Percentiles rank a stretch among this genome's conserved stretches.
These are phyloP conservation scores for Sporothrix inflata DNA, from an alignment of 2,329 filamentous ascomycete species.

Conservation along the genomic window DNA sequence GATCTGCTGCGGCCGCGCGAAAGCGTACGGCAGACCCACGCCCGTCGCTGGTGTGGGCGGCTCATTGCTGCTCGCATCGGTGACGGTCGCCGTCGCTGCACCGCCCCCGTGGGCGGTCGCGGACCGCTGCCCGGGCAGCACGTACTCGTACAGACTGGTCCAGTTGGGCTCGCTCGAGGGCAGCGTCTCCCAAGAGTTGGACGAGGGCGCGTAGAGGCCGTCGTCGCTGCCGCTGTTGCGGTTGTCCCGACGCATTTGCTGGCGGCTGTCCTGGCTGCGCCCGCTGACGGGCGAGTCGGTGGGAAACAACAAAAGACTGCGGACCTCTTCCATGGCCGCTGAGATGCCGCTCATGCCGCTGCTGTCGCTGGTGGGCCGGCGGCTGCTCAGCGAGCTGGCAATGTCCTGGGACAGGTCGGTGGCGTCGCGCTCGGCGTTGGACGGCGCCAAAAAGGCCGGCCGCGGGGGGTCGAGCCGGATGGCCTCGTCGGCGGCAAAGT, in stretches of 20 bases:
- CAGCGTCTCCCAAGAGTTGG: constrained; percentile 34
- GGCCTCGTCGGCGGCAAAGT: constrained; percentile 11
- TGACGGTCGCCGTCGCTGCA: neutral
- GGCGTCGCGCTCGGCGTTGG: constrained; percentile 3
- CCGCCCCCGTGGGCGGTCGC: neutral
- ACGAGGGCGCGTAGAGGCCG: constrained; percentile 23
- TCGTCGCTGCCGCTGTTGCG: neutral
- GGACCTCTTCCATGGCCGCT: constrained; percentile 34
- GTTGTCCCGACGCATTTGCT: neutral
- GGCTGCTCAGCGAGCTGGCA: constrained; percentile 31
- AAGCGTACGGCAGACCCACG: constrained; percentile 14
- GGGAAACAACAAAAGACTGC: constrained; percentile 30
- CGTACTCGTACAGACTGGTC: constrained; percentile 31
- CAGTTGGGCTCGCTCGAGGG: constrained; percentile 34
- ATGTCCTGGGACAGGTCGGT: constrained; percentile 31
- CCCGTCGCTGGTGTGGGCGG: constrained; percentile 22
- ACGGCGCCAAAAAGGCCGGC: constrained; percentile 25
- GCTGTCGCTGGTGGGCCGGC: constrained; percentile 15
- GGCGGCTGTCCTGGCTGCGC: neutral
- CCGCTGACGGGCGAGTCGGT: constrained; percentile 23
- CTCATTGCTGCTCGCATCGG: constrained; percentile 24
- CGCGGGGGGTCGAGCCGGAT: constrained; percentile 31
- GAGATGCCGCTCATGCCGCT: constrained; percentile 33
- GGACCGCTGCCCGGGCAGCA: constrained; percentile 4
- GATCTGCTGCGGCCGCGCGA: constrained; percentile 6